Evolutionary conservation across 345 rosid genomes (phyloP), one percentile per base, ranked within the genome.

Genomic region (Dipteronia dyeriana): DNA sequence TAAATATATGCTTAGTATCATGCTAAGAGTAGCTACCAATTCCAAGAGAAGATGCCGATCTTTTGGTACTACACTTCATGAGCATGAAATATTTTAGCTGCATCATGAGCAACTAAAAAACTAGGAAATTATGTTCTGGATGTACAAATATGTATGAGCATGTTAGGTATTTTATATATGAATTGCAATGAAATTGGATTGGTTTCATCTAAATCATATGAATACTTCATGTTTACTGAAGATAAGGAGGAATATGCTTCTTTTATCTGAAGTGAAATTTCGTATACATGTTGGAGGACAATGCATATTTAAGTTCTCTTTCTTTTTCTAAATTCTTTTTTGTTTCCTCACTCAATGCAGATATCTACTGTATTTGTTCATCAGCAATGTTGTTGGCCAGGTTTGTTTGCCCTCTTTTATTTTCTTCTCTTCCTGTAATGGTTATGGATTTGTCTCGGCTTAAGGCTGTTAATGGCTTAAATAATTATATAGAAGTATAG

Each of bases 341-440:
- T 56, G n/a, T 41, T 41, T 41, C 11, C 10, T 45, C 49, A 20
- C 63, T 72, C 54, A 61, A 17, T 85, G 90, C 92, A 91, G 97
- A 79, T 80, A 78, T 72, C 81, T 87, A 9, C 76, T 92, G 29
- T 86, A 85, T 85, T 77, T 86, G 73, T 87, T 72, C 84, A 81
- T 84, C 83, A 92, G 98, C 85, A 84, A 80, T 77, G 85, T 90
- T 75, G 72, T 87, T 75, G 87, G 86, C 79, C 91, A 96, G 99
- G 99, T 95, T 79, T 82, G 91, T 84, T 59, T 73, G 39, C 14
- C 29, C 66, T 14, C 20, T 63, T 38, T 23, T 23, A 3, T 64
- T 75, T 72, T 69, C 49, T 13, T 29, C n/a, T 47, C 47, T 26
- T 76, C 17, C 45, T 56, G n/a, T 14, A 49, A 49, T 2, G 54